Evolutionary conservation across 1,284 basidiomycete species (phyloP).

Genomic region (Malassezia obtusa): DNA sequence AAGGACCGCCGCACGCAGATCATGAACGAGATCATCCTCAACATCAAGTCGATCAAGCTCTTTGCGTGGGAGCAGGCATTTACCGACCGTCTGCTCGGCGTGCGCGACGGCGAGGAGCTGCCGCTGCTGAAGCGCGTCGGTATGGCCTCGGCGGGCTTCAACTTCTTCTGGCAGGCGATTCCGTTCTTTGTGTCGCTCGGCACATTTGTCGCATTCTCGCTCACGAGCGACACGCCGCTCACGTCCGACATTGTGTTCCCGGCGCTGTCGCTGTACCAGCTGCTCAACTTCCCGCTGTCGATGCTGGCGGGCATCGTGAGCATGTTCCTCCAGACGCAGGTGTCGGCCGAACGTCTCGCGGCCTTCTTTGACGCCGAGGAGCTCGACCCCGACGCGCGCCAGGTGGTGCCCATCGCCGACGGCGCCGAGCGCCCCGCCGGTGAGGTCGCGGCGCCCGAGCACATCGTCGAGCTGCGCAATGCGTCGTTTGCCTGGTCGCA

Average conservation of each 20-base stretch:
- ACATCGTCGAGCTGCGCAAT: slow-evolving; percentile 51
- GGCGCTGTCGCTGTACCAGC: slow-evolving; percentile 80
- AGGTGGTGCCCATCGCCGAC: slow-evolving; percentile 1
- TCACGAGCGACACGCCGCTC: slow-evolving; percentile 61
- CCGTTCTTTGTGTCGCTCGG: slow-evolving; percentile 59
- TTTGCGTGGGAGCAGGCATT: slow-evolving; percentile 71
- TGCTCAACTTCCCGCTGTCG: slow-evolving; percentile 75
- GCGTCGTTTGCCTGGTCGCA: slow-evolving; percentile 59
- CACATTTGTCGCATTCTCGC: slow-evolving; percentile 71
- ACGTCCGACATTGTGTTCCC: slow-evolving; percentile 91
- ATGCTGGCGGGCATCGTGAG: slow-evolving; percentile 61
- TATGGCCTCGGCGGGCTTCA: slow-evolving; percentile 35
- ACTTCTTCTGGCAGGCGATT: slow-evolving; percentile 41
- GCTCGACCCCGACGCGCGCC: slow-evolving; percentile 53
- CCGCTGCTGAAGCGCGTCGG: slow-evolving; percentile 55
- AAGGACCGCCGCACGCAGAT: slow-evolving; percentile 55
- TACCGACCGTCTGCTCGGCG: slow-evolving; percentile 60
- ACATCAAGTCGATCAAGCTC: slow-evolving; percentile 67
- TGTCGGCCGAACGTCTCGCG: slow-evolving; percentile 71
- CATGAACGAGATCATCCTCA: slow-evolving; percentile 54
- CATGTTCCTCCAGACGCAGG: slow-evolving; percentile 59
- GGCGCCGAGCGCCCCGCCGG: not conserved
- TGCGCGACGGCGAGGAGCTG: slow-evolving; percentile 76
- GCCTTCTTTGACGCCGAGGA: slow-evolving; percentile 69
- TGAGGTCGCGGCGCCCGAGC: not conserved